Evolutionary conservation across 2,329 filamentous ascomycete species (phyloP).

Genomic region (Xylaria sp.): DNA sequence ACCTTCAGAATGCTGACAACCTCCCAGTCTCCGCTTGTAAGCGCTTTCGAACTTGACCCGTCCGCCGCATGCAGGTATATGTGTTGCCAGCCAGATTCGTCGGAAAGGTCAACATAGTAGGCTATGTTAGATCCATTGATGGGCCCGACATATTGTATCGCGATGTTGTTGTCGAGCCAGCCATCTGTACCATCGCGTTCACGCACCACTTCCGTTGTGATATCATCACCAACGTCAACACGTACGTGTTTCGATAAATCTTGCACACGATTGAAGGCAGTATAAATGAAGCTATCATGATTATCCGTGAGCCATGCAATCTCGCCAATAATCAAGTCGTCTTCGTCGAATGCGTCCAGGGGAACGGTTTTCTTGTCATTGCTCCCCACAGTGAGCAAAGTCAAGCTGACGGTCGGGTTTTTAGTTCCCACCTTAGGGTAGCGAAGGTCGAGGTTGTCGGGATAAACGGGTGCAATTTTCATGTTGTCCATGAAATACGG

Average conservation of each 20-base stretch:
- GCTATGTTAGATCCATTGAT: conserved; percentile 52
- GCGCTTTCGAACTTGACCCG: conserved; percentile 63
- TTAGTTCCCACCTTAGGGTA: conserved; percentile 77
- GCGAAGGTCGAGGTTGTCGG: conserved; percentile 69
- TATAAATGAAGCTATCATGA: conserved; percentile 71
- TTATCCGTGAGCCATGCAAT: conserved; percentile 73
- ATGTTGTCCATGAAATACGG: conserved; percentile 73
- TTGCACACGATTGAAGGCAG: conserved; percentile 75
- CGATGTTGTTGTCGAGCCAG: conserved; percentile 70
- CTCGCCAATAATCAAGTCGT: conserved; percentile 74
- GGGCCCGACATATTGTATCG: conserved; percentile 65
- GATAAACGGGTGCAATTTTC: conserved; percentile 69
- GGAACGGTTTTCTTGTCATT: conserved; percentile 58
- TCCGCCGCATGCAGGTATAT: conserved; percentile 71
- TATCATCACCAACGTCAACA: conserved; percentile 62
- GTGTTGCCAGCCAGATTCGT: conserved; percentile 73
- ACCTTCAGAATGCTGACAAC: conserved; percentile 69
- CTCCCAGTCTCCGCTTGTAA: conserved; percentile 76
- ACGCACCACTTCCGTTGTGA: conserved; percentile 60
- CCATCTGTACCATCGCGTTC: conserved; percentile 69
- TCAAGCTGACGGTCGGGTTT: conserved; percentile 71
- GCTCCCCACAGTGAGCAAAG: conserved; percentile 64
- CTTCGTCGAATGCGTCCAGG: conserved; percentile 66
- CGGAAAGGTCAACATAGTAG: conserved; percentile 75
- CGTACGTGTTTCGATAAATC: conserved; percentile 71